Evolutionary conservation across 2,329 filamentous ascomycete species (phyloP), one percentile per base, ranked within the genome.

Genomic region (Dryadomyces quercus-mongolicae): DNA sequence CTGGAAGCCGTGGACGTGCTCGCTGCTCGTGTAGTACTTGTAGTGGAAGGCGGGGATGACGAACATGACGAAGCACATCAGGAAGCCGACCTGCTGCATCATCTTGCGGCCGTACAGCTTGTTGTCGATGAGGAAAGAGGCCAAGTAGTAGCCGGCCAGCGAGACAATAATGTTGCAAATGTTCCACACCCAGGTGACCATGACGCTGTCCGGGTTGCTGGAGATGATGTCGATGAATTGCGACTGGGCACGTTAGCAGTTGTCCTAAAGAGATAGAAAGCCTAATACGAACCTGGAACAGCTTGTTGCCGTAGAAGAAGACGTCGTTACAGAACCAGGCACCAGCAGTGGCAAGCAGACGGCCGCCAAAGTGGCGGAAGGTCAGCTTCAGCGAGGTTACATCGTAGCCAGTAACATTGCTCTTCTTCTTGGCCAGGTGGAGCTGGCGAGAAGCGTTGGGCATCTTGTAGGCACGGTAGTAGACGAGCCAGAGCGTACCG

Each of bases 381-480:
- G 88, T 92, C 63, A 88, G 74, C 61, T 79, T 80, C 53, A 97
- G 77, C 31, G 92, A 94, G 62, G 85, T 73, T n/a, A 87, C 74
- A 65, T 97, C 92, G 74, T 97, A 97, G 55, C 92, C 92, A 7
- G 91, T 96, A 54, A 96, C 88, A 55, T 86, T 83, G 58, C 78
- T 71, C 75, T 89, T 91, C 74, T 85, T 88, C 82, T 96, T 97
- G 58, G 87, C 86, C 18, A 82, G 74, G 54, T 83, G 75, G 47
- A 97, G 80, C 69, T 93, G 86, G 70, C 88, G 90, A 62, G 86
- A 86, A 46, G 91, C 89, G 34, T 88, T 80, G 64, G 84, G 85
- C 91, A 97, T 95, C 77, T 93, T 94, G 77, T 82, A 96, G 66
- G 83, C 85, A 80, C 92, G 87, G 77, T 93, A 95, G 80, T 96